A percentile compares a stretch with the other conserved stretches of the same genome.
Evolutionary conservation across 1,284 basidiomycete genomes (phyloP).

Genomic region (Wolfiporia cocos): DNA sequence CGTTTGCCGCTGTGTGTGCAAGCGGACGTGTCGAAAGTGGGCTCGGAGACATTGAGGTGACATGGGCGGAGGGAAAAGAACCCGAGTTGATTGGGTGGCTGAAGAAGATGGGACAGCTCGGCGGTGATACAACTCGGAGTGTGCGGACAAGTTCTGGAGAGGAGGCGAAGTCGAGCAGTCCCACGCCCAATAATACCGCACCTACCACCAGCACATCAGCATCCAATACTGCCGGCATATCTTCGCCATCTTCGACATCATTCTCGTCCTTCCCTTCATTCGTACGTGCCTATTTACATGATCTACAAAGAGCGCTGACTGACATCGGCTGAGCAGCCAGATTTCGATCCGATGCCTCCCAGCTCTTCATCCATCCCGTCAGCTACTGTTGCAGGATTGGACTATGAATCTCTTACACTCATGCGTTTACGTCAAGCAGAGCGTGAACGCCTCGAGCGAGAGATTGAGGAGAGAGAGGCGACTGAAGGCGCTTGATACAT

Average conservation of each 20-base stretch:
- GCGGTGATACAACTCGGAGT: no score
- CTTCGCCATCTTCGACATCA: slow-evolving; percentile 6
- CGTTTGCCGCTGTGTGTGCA: slow-evolving; percentile 65
- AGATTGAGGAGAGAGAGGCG: slow-evolving; percentile 67
- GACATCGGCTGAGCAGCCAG: slow-evolving; percentile 17
- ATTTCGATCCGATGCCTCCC: slow-evolving; percentile 10
- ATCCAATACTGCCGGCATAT: no score
- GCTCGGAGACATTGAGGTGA: slow-evolving; percentile 39
- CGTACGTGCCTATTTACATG: not conserved
- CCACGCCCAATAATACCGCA: no score
- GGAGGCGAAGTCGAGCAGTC: no score
- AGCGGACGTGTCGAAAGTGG: slow-evolving; percentile 41
- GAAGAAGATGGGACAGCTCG: slow-evolving; percentile 62
- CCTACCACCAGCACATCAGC: no score
- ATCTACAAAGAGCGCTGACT: not conserved
- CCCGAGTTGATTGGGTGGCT: slow-evolving; percentile 74
- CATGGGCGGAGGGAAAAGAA: slow-evolving; percentile 54
- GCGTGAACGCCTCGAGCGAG: slow-evolving; percentile 66
- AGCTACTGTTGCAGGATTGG: slow-evolving; percentile 38
- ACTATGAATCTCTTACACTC: slow-evolving; percentile 79
- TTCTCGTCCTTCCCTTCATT: slow-evolving; percentile 29
- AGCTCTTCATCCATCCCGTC: slow-evolving; percentile 15
- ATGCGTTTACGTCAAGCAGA: slow-evolving; percentile 80
- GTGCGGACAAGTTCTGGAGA: no score
- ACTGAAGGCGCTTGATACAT: slow-evolving; percentile 9